Evolutionary conservation across 2,329 filamentous ascomycete genomes (phyloP).

Genomic region (Alternaria burnsii): DNA sequence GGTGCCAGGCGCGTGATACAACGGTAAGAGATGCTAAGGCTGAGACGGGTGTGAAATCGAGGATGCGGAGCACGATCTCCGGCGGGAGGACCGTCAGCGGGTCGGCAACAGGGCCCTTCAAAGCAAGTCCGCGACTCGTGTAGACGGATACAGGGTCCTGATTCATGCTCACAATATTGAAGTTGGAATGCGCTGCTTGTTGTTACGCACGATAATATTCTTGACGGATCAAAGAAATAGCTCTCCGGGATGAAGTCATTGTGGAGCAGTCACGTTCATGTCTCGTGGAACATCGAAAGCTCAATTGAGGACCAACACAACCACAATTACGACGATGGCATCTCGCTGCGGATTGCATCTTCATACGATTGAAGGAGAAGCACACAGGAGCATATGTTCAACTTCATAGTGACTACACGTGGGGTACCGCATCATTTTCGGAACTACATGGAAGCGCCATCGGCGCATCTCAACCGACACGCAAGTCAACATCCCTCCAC

Average conservation of each 20-base stretch:
- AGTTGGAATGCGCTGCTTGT: not conserved
- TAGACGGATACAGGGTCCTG: not conserved
- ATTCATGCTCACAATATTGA: not conserved
- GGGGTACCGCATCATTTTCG: not conserved
- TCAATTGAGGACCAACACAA: not conserved
- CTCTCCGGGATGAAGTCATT: conserved; percentile 16
- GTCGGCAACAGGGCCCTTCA: not conserved
- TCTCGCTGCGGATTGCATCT: not conserved
- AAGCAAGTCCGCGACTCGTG: not conserved
- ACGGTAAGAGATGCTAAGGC: conserved; percentile 7
- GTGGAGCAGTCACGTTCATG: conserved; percentile 16
- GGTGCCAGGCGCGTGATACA: conserved; percentile 13
- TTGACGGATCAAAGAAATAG: conserved; percentile 3
- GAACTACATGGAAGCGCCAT: not conserved
- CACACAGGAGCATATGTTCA: not conserved
- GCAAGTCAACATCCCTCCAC: not conserved
- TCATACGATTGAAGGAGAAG: not conserved
- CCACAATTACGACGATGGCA: not conserved
- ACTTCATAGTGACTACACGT: not conserved
- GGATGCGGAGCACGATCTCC: conserved; percentile 18
- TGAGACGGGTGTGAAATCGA: conserved; percentile 14
- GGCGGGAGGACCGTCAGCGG: conserved; percentile 15
- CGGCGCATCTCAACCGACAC: not conserved
- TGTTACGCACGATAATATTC: not conserved
- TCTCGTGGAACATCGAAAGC: not conserved